Base-by-base conservation (phyloP, 495 filamentous ascomycete genomes). In the Penicillium atrosanguineum region DNA sequence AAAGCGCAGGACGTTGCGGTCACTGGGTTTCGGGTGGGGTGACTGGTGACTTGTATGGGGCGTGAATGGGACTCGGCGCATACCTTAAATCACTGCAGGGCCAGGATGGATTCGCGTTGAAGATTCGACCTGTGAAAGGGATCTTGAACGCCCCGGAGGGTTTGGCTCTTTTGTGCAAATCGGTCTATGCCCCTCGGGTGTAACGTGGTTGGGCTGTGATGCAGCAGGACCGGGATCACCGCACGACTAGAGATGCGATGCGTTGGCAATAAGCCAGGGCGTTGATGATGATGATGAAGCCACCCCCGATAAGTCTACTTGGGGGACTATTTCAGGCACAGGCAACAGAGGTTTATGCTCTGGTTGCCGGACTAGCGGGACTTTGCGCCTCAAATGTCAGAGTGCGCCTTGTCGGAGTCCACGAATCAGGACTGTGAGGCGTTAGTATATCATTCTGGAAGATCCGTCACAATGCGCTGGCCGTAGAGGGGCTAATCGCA, bases 171-270 rank as follows among this genome's bases (percentile, higher is more conserved):
- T 72, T 70, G 69, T 63, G 67, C 61, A 64, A 68, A 67, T 62
- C 52, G 38, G 50, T 70, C 63, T 59, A 73, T 61, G 60, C 62
- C 61, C 20, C 65, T 61, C 48, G 63, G 67, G 66, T 72, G 71
- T 72, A 75, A 76, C 73, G 71, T 76, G 74, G 73, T 78, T 75
- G 73, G 74, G 75, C 74, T 73, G 65, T 68, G 70, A 76, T 76
- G 75, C 75, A 78, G 75, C 61, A 53, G 64, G 54, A 56, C 62
- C 65, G 65, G 67, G 65, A 54, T 11, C 44, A 40, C 48, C 59
- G 60, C 63, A 70, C 69, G 63, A 67, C 60, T 60, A 54, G 55
- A 66, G 58, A 62, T 61, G 64, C 67, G 72, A 78, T 78, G 75
- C 70, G 75, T 76, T 78, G 75, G 75, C 73, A 74, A 66, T 15